A percentile compares a stretch with the other conserved stretches of the same genome.
These are phyloP conservation scores for Globisporangium abappressorium DNA, from an alignment of 352 stramenopile genomes.

Conservation along the genomic window DNA sequence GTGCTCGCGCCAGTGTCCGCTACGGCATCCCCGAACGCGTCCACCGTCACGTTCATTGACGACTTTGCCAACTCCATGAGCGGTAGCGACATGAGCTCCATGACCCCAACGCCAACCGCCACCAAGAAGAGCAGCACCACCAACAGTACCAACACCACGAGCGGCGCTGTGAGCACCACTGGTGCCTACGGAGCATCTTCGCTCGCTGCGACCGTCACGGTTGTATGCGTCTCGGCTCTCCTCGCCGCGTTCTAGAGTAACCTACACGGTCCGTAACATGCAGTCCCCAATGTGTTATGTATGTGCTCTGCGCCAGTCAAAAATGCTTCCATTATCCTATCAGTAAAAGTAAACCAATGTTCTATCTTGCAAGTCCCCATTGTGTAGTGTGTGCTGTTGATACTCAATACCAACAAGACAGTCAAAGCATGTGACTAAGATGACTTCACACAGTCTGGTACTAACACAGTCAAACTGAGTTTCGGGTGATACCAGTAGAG, in stretches of 20 bases:
- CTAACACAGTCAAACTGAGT: not conserved
- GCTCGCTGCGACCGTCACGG: not conserved
- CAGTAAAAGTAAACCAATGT: not conserved
- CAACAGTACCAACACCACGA: constrained; percentile 3
- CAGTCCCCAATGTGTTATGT: not conserved
- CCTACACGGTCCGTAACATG: not conserved
- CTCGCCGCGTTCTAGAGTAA: not conserved
- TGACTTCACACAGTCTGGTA: not conserved
- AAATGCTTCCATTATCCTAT: not conserved
- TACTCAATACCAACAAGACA: not conserved
- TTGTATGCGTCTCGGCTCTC: not conserved
- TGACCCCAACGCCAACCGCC: not conserved
- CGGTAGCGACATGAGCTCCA: not conserved
- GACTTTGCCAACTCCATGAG: constrained; percentile 1
- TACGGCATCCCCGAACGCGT: not conserved
- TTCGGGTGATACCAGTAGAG: not conserved
- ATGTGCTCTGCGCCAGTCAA: not conserved
- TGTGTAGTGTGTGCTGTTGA: not conserved
- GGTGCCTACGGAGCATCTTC: not conserved
- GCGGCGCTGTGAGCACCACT: not conserved
- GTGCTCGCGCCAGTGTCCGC: constrained; percentile 5
- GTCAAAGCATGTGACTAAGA: not conserved
- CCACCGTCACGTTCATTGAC: constrained; percentile 2
- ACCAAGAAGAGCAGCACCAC: not conserved
- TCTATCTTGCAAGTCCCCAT: not conserved